A percentile compares a stretch with the other conserved stretches of the same genome.
Conservation (phyloP, 257 asterid species). For the Linaria vulgaris region DNA sequence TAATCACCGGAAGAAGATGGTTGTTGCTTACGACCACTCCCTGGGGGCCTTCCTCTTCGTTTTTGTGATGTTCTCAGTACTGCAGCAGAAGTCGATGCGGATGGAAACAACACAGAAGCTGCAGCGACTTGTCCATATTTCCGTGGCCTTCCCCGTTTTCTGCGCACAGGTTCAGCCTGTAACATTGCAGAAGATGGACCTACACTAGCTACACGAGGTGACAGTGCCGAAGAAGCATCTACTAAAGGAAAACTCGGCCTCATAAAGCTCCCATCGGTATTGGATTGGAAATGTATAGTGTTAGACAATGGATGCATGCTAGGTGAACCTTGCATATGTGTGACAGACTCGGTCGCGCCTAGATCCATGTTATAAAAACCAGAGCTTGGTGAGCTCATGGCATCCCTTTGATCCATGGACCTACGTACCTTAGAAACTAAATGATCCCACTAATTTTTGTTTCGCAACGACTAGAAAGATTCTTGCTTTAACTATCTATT, state of each 20-base stretch:
- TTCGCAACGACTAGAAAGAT: not conserved
- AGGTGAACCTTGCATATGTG: constrained; percentile 39
- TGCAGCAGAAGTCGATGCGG: constrained; percentile 45
- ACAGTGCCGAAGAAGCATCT: constrained; percentile 56
- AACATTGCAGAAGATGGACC: constrained; percentile 55
- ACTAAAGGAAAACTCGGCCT: constrained; percentile 51
- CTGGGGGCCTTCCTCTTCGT: constrained; percentile 78
- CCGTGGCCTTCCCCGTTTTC: constrained; percentile 83
- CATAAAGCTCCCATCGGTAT: constrained; percentile 43
- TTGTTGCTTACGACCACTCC: constrained; percentile 63
- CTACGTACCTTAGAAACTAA: constrained; percentile 24
- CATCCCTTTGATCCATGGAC: constrained; percentile 55
- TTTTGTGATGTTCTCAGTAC: constrained; percentile 45
- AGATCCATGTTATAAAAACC: constrained; percentile 33
- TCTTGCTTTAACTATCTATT: not conserved
- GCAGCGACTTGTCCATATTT: constrained; percentile 70
- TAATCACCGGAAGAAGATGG: constrained; percentile 49
- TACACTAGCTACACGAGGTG: constrained; percentile 45
- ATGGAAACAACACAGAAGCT: constrained; percentile 47
- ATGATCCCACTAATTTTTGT: not conserved
- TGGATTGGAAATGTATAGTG: constrained; percentile 52
- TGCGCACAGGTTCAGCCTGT: constrained; percentile 64
- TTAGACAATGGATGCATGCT: constrained; percentile 51
- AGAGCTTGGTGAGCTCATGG: constrained; percentile 36
- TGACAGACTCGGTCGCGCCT: constrained; percentile 33